These are phyloP conservation scores for Chromera velia DNA, from an alignment of 73 alveolate species.

Conservation along the genomic window DNA sequence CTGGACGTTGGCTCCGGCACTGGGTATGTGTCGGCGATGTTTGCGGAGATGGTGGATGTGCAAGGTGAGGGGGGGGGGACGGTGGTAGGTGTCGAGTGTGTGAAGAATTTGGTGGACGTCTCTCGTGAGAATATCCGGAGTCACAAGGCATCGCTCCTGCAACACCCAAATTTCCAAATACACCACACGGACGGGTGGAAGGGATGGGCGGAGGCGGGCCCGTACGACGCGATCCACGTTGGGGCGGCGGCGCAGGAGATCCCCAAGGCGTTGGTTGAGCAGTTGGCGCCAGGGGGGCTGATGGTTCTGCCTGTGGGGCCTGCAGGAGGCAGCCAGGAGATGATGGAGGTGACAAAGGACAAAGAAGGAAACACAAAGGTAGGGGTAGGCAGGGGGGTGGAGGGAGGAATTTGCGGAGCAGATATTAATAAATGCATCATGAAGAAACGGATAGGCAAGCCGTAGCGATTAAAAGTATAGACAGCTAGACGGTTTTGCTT, in stretches of 20 bases:
- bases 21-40: conserved; percentile 25
- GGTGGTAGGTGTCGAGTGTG: conserved; percentile 75
- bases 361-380: conserved; percentile 51
- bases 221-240: background rate
- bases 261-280: background rate
- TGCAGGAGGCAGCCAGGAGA: background rate
- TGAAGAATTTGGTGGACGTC: conserved; percentile 46
- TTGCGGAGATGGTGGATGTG: background rate
- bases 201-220: conserved; percentile 46
- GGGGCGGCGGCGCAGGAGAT: background rate
- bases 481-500: too few species aligned
- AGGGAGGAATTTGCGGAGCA: too few species aligned
- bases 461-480: too few species aligned
- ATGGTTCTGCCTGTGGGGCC: conserved; percentile 12
- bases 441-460: too few species aligned
- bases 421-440: too few species aligned
- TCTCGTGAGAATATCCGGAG: conserved; percentile 22
- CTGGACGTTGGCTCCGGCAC: conserved; percentile 55
- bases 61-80: conserved; percentile 17
- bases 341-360: conserved; percentile 43
- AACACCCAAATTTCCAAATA: background rate
- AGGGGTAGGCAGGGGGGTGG: too few species aligned
- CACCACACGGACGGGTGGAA: conserved; percentile 65
- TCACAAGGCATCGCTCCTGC: conserved; percentile 1
- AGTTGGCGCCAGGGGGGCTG: background rate